These are phyloP conservation scores for Nakazawaea holstii DNA, from an alignment of 805 yeast species.

Conservation along the genomic window DNA sequence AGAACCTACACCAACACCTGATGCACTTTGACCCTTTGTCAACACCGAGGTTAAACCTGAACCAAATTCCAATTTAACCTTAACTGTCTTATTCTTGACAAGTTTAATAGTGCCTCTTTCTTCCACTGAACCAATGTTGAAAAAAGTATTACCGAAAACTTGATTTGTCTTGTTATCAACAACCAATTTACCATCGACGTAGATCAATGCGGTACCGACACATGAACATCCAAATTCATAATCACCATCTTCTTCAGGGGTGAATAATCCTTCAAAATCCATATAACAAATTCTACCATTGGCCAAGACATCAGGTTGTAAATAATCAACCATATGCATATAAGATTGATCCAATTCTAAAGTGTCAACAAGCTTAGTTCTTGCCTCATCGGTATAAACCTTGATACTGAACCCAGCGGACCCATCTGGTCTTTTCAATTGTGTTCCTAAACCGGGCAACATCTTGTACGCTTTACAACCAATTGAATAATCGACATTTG, in stretches of 20 bases:
- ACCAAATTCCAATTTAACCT: conserved; percentile 35
- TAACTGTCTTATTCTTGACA: conserved; percentile 29
- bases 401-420: conserved; percentile 7
- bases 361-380: conserved; percentile 2
- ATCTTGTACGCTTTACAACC: conserved; percentile 18
- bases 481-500: conserved; percentile 15
- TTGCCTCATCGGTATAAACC: conserved; percentile 9
- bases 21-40: conserved; percentile 15
- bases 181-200: conserved; percentile 34
- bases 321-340: conserved; percentile 19
- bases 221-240: conserved; percentile 34
- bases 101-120: conserved; percentile 23
- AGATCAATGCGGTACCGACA: conserved; percentile 38
- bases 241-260: conserved; percentile 31
- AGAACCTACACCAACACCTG: conserved; percentile 30
- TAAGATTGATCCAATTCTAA: conserved; percentile 15
- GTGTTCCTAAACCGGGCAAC: conserved; percentile 16
- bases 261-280: conserved; percentile 32
- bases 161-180: conserved; percentile 42
- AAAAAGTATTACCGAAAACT: conserved; percentile 32
- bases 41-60: conserved; percentile 30
- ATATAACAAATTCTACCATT: conserved; percentile 27
- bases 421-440: conserved; percentile 8
- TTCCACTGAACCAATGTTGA: conserved; percentile 38
- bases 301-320: conserved; percentile 12